phyloP scores from a whole-genome alignment of 306 rosid genomes.

The Calophaca sinica region DNA sequence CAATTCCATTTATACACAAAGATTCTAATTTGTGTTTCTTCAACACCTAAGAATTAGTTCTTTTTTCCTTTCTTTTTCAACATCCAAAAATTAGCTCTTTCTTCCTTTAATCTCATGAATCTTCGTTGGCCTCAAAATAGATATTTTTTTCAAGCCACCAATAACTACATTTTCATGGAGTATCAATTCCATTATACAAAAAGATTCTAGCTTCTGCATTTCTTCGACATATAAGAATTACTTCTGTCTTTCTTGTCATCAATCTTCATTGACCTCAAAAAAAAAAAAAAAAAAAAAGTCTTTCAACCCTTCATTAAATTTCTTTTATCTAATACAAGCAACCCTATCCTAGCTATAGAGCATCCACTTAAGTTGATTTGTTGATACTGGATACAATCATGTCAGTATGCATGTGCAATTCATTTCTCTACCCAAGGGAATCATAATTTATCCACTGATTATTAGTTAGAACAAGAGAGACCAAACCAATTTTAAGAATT shows the following conservation, averaged over 20 bases:
- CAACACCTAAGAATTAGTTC: background rate
- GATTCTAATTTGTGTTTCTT: background rate
- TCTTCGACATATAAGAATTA: background rate
- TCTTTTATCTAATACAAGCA: background rate
- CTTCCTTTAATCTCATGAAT: too few relatives aligned
- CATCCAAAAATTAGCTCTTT: too few relatives aligned
- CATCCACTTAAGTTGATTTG: too few relatives aligned
- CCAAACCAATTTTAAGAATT: slow-evolving; percentile 11
- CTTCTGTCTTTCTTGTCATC: background rate
- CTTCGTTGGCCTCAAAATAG: too few relatives aligned
- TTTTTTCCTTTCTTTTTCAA: too few relatives aligned
- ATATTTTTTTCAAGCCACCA: background rate
- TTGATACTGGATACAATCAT: background rate
- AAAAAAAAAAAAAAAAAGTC: background rate
- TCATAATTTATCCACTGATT: background rate
- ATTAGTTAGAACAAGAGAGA: slow-evolving; percentile 3
- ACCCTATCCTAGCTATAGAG: background rate
- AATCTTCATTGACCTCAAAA: slow-evolving; percentile 4
- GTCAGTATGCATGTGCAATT: background rate
- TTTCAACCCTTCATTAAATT: background rate
- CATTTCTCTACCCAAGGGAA: slow-evolving; percentile 16
- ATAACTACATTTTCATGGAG: background rate
- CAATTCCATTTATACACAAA: background rate
- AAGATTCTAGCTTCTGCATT: background rate
- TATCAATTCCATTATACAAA: background rate